Base-by-base conservation (phyloP, 495 filamentous ascomycete species). In the Penicillium cosmopolitanum region DNA sequence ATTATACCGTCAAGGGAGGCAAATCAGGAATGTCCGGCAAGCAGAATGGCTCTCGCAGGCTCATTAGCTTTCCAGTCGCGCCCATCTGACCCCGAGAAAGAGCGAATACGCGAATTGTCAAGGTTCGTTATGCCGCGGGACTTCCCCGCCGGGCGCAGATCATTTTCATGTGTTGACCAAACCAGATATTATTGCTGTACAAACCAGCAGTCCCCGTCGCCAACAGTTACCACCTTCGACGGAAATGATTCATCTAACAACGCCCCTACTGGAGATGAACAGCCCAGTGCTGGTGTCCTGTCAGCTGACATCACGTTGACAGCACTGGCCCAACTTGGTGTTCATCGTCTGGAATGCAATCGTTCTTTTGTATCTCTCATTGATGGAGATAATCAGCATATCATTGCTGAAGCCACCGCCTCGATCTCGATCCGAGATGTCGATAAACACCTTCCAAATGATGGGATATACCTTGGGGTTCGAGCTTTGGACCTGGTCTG, bases 331-430 rank as follows among this genome's bases (percentile, higher is more conserved):
- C 87, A 89, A 65, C 72, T 90, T 19, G 85, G 82, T 0, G 74
- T 82, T 21, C 74, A 82, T 34, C 78, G 82, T 9, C 67, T 88
- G 48, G 73, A 79, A 34, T 76, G 75, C 40, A 77, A 78, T 42
- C 84, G 86, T 9, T 75, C 73, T 18, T 77, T 87, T 60, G 78
- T 89, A 13, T 85, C 82, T 2, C 75, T 90, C 35, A 84, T 87
- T 58, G 86, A 86, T 62, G 73, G 77, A 25, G 75, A 79, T 5
- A 73, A 76, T 42, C 82, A 86, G 63, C 84, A 86, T 57, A 77
- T 89, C 36, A 74, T 89, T 16, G 85, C 87, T 19, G 87, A 90
- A 61, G 84, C 85, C 1, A 86, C 85, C 1, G 74, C 70, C 16
- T 80, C 81, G 0, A 53, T 86, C 0, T 84, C 84, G 0, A 64